Conservation (phyloP, 2,329 filamentous ascomycete genomes). For the Pyricularia pennisetigena region DNA sequence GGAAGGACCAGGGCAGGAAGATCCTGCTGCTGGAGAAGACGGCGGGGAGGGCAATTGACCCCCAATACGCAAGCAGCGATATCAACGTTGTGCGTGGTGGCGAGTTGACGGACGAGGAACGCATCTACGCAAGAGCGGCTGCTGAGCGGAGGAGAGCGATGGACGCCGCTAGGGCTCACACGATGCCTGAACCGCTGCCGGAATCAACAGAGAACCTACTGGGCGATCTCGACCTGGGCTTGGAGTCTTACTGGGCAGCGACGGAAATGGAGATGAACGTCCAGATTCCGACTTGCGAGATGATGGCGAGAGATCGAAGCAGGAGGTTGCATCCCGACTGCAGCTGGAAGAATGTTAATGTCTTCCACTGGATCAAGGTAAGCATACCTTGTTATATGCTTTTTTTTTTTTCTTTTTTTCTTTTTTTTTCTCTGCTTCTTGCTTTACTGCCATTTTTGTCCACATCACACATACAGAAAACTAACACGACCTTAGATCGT, state of each 20-base stretch:
- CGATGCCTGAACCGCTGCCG: constrained; percentile 33
- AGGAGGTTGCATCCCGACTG: constrained; percentile 75
- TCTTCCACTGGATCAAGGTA: constrained; percentile 96
- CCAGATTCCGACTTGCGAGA: constrained; percentile 79
- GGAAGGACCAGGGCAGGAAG: constrained; percentile 76
- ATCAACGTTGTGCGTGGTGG: constrained; percentile 72
- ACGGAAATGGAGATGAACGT: constrained; percentile 95
- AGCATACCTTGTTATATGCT: too few species aligned
- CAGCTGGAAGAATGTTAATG: constrained; percentile 87
- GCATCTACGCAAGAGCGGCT: constrained; percentile 35
- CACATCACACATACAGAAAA: too few species aligned
- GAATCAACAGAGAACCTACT: constrained; percentile 60
- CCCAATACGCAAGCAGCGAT: constrained; percentile 64
- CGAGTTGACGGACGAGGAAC: constrained; percentile 49
- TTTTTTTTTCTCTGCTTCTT: too few species aligned
- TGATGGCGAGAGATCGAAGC: constrained; percentile 64
- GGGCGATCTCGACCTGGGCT: constrained; percentile 62
- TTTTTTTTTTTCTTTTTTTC: too few species aligned
- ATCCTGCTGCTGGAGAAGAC: constrained; percentile 81
- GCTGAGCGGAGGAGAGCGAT: constrained; percentile 42
- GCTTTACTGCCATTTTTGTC: too few species aligned
- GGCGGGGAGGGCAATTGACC: constrained; percentile 66
- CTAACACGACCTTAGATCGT: constrained; percentile 53
- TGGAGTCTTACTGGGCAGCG: constrained; percentile 69
- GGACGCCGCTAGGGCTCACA: constrained; percentile 35